These are phyloP conservation scores for Cladophialophora bantiana DNA, from an alignment of 2,329 filamentous ascomycete species.

Conservation along the genomic window DNA sequence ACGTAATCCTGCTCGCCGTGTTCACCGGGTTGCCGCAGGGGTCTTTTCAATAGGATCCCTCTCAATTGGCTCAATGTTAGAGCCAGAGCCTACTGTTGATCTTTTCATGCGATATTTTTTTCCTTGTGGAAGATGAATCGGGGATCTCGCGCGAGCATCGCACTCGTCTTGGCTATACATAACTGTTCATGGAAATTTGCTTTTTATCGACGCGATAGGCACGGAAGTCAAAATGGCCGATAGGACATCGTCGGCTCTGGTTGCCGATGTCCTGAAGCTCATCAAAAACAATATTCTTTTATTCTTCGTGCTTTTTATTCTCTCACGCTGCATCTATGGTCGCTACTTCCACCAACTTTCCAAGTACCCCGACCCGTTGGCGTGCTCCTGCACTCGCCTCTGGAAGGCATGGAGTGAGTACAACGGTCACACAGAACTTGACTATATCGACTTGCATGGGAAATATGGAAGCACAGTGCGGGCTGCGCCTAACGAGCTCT, in stretches of 20 bases:
- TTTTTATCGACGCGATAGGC: background rate
- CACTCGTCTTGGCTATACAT: background rate
- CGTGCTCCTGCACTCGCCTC: constrained; percentile 15
- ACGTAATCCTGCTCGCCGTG: background rate
- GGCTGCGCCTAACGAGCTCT: constrained; percentile 56
- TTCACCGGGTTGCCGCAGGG: background rate
- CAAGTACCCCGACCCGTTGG: constrained; percentile 23
- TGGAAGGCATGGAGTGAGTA: constrained; percentile 46
- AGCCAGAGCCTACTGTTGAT: background rate
- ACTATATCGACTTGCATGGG: constrained; percentile 47
- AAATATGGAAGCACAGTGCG: constrained; percentile 42
- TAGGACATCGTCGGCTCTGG: background rate
- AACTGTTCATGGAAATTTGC: background rate
- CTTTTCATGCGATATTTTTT: background rate
- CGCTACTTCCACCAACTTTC: constrained; percentile 28
- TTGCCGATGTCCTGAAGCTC: background rate
- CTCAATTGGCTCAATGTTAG: background rate
- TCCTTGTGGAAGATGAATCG: background rate
- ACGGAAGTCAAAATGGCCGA: background rate
- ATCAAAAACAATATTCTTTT: constrained; percentile 1
- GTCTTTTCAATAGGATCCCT: background rate
- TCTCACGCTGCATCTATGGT: constrained; percentile 24
- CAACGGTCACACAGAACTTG: constrained; percentile 49
- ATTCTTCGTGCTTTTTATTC: background rate
- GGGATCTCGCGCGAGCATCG: background rate